Evolutionary conservation across 2,329 filamentous ascomycete genomes (phyloP), one percentile per base, ranked within the genome.

Genomic region (Ascochyta fabae): DNA sequence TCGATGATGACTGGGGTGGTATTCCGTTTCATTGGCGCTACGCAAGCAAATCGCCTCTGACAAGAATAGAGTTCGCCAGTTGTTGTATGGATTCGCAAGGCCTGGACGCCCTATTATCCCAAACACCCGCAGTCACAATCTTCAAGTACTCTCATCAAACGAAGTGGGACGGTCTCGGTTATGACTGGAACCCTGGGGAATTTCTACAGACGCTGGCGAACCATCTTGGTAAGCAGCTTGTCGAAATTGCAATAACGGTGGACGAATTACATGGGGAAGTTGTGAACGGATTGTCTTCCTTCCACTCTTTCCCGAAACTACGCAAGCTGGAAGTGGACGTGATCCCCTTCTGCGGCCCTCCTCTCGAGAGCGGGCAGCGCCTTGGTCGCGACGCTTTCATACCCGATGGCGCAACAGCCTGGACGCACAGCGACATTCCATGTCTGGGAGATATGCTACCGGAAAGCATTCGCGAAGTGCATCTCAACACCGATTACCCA

Each of bases 391-490:
- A 67, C 15, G 40, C 59, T 8, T 47, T 45, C 8, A 16, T 65
- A 1, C 71, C 71, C 1, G 41, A 58, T 3, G 69, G 66, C 2
- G 64, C 61, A 3, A 49, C 2, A 16, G 55, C 64, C 2, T 75
- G 72, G 72, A 48, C 57, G 2, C 52, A 69, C 23, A 39, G 59
- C 29, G 72, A 75, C 24, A 75, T 75, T 4, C 72, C 71, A 1
- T 75, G 72, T 35, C 62, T 75, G 48, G 72, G 69, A 1, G 66
- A 67, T 35, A 75, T 75, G 72, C 59, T 75, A 6, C 70, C 71
- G 3, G 38, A 50, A 1, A 68, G 61, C 40, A 67, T 75, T 29
- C 50, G 55, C n/a, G 66, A 70, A 36, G 49, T 72, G 4, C 61
- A 72, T 6, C 61, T 73, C 45, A 75, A 75, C 50, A 72, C 69